Percentiles rank a stretch among this genome's conserved stretches.
Evolutionary conservation across 805 yeast species (phyloP).

Genomic region (Starmerella bombi): DNA sequence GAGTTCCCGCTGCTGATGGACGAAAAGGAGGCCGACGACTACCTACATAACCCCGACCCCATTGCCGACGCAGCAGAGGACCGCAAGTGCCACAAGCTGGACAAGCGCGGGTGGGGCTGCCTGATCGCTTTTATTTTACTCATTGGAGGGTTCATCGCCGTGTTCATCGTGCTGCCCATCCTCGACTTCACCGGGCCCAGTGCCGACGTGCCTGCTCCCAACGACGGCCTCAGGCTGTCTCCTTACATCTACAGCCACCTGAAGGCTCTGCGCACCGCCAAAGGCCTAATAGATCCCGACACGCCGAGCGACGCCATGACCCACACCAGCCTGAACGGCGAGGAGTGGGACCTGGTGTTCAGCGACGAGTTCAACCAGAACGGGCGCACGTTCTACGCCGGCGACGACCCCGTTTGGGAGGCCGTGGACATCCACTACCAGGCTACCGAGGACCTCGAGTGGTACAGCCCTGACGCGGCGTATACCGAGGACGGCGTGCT

Average conservation of each 20-base stretch:
- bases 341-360: slow-evolving; percentile 62
- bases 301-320: slow-evolving; percentile 45
- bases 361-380: slow-evolving; percentile 84
- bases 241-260: slow-evolving; percentile 45
- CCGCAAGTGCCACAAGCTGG: slow-evolving; percentile 27
- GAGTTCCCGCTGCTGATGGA: slow-evolving; percentile 83
- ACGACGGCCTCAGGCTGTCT: slow-evolving; percentile 34
- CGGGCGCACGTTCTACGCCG: slow-evolving; percentile 80
- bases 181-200: slow-evolving; percentile 64
- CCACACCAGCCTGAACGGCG: slow-evolving; percentile 46
- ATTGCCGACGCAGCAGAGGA: slow-evolving; percentile 80
- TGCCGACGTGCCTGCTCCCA: slow-evolving; percentile 24
- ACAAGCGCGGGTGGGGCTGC: slow-evolving; percentile 28
- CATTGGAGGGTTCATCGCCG: slow-evolving; percentile 45
- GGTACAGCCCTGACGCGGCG: slow-evolving; percentile 90
- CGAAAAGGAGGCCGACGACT: slow-evolving; percentile 91
- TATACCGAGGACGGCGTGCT: slow-evolving; percentile 64
- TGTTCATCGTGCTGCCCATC: slow-evolving; percentile 72
- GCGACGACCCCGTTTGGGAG: slow-evolving; percentile 85
- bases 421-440: slow-evolving; percentile 74
- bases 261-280: slow-evolving; percentile 41
- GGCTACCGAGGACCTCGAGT: slow-evolving; percentile 81
- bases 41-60: slow-evolving; percentile 91
- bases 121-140: slow-evolving; percentile 36
- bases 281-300: slow-evolving; percentile 50